A percentile compares a stretch with the other conserved stretches of the same genome.
Conservation (phyloP, 1,284 basidiomycete genomes). For the Boletellus deceptivus region DNA sequence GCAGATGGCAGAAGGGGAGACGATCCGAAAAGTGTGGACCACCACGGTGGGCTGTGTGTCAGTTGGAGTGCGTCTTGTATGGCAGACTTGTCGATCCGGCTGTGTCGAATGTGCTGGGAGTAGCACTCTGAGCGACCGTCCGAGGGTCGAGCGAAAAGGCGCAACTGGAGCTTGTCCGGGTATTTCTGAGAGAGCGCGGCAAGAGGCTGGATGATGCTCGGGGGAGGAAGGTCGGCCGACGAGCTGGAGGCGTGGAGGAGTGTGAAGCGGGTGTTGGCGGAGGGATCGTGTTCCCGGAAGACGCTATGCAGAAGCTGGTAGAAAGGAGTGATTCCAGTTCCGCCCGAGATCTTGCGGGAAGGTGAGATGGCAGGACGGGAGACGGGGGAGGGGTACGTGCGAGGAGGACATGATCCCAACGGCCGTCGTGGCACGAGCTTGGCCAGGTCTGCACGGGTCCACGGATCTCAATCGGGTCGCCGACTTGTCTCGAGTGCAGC, state of each 20-base stretch:
- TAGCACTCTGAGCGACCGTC: conserved; percentile 32
- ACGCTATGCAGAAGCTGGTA: conserved; percentile 60
- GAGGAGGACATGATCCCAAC: conserved; percentile 79
- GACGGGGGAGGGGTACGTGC: conserved; percentile 39
- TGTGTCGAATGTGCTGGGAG: conserved; percentile 26
- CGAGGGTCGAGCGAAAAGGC: conserved; percentile 59
- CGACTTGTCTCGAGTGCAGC: conserved; percentile 67
- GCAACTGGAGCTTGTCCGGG: conserved; percentile 54
- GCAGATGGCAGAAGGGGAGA: conserved; percentile 17
- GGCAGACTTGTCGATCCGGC: conserved; percentile 51
- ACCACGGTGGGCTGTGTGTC: conserved; percentile 40
- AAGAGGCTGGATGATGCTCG: conserved; percentile 52
- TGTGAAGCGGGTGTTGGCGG: conserved; percentile 54
- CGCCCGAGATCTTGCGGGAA: conserved; percentile 69
- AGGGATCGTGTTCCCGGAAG: conserved; percentile 31
- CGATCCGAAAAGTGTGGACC: conserved; percentile 39
- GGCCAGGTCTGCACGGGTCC: conserved; percentile 74
- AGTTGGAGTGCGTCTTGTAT: conserved; percentile 44
- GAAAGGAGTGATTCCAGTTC: conserved; percentile 81
- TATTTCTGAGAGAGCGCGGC: conserved; percentile 43
- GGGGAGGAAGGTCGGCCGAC: conserved; percentile 64
- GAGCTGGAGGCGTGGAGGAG: conserved; percentile 67
- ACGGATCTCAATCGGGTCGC: conserved; percentile 72
- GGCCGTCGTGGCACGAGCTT: conserved; percentile 49
- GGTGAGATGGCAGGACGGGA: background rate